Evolutionary conservation across 345 rosid genomes (phyloP), one percentile per base, ranked within the genome.

Genomic region (Kandelia obovata): DNA sequence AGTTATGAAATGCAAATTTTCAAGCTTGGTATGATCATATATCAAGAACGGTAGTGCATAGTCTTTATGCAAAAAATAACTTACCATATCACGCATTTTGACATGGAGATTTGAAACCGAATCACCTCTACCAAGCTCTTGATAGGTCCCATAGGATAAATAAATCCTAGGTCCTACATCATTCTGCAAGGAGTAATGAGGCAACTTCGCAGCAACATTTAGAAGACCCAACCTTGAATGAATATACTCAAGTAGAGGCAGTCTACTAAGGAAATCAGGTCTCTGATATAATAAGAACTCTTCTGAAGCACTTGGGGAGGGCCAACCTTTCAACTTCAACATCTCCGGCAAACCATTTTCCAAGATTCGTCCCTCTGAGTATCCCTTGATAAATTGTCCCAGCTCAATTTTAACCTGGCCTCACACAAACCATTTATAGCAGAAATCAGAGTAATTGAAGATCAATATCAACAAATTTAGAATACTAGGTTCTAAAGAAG

Each of bases 251-350:
- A 89, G 94, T 58, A 92, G 77, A 23, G 98, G 99, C 78, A 96
- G 78, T 82, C 84, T 85, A 81, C 83, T 85, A 66, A 96, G 82
- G 74, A 90, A 92, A 65, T 96, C 99, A 51, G 94, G 90, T 79
- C 92, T 86, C 71, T 88, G 96, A 78, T 89, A 85, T 79, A 86
- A 76, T 71, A 96, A 77, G 73, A 96, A 89, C 80, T 92, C 99
- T 78, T 96, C 99, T 5, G 92, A 85, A 65, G 94, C 91, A 82
- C 86, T 83, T 9, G 98, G 91, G 47, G 95, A 85, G 70, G 99
- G 98, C 98, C 99, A 96, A 68, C 92, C 96, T 74, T 94, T 88
- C 82, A 94, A 80, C 82, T 87, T 88, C 85, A 91, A 79, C 84
- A 85, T 72, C 69, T 79, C 69, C 11, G 80, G 83, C 25, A 67